A percentile compares a stretch with the other conserved stretches of the same genome.
These are phyloP conservation scores for Dichotomocladium elegans DNA, from an alignment of 371 early-diverging fungal genomes.

Conservation along the genomic window DNA sequence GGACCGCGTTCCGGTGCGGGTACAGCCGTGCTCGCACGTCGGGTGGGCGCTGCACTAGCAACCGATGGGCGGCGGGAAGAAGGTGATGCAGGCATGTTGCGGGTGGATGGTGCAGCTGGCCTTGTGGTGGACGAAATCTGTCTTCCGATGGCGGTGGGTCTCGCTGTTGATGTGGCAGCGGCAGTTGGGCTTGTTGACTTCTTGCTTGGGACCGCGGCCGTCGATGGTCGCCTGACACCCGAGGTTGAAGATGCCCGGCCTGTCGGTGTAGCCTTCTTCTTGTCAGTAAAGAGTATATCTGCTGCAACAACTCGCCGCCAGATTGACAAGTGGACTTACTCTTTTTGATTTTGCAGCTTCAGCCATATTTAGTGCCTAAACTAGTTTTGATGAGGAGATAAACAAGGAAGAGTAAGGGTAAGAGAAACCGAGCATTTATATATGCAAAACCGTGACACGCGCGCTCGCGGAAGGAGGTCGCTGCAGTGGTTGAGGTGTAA, in stretches of 20 bases:
- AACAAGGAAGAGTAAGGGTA: background rate
- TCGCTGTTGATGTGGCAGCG: background rate
- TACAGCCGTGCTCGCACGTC: too few species aligned
- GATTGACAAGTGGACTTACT: background rate
- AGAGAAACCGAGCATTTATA: too few species aligned
- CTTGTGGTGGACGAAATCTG: background rate
- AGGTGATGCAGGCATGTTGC: background rate
- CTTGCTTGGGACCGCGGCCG: background rate
- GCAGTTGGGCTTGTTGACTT: background rate
- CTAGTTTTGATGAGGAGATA: background rate
- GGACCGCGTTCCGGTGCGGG: too few species aligned
- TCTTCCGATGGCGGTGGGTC: background rate
- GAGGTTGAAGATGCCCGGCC: background rate
- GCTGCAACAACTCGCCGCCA: too few species aligned
- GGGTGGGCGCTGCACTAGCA: background rate
- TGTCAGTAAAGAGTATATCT: too few species aligned
- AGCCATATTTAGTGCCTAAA: background rate
- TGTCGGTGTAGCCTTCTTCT: too few species aligned
- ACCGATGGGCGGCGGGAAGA: background rate
- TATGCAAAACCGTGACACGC: too few species aligned
- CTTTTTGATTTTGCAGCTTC: slow-evolving; percentile 6
- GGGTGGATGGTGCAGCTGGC: background rate
- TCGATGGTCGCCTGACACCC: background rate
- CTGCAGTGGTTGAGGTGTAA: too few species aligned
- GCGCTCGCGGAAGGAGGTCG: too few species aligned